Evolutionary conservation across 495 filamentous ascomycete genomes (phyloP), one percentile per base, ranked within the genome.

Genomic region (Annulohypoxylon stygium): DNA sequence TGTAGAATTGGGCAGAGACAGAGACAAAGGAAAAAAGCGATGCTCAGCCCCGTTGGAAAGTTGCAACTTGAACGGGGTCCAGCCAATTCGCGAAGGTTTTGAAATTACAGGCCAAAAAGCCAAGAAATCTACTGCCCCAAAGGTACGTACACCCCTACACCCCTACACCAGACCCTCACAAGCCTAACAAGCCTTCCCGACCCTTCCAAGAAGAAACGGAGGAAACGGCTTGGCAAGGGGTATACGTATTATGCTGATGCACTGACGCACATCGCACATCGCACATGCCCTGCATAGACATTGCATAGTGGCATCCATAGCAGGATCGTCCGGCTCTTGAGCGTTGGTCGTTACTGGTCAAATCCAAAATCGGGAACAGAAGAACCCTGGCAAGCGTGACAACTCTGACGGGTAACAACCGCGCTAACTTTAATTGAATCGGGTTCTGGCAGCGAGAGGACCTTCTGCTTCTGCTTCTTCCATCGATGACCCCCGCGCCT

Each of bases 31-130:
- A 54, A 54, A 30, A 39, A 39, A 34, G n/a, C 12, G 61, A 61
- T 69, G 66, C 71, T 74, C 71, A 74, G 71, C 71, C 71, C 43
- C 71, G 54, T 66, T 69, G 12, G 12, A 14, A 43, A n/a, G 54
- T 66, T 65, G 34, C 48, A 59, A 64, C 60, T 68, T 59, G 18
- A 43, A 65, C 30, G 34, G 30, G 43, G 34, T 41, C 18, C n/a
- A 26, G 33, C 48, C 33, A 54, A 54, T 54, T 67, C 41, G 33
- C 47, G 71, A 69, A 69, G 71, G 71, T 74, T 74, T 74, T 69
- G 66, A 74, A 74, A 74, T 74, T 74, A 66, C 65, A 65, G 55
- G 66, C 59, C 65, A 60, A 43, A 51, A 43, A 12, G 10, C 48
- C 48, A 26, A 26, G 48, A 51, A 39, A 39, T 54, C 55, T 26